These are phyloP conservation scores for Russula brevipes DNA, from an alignment of 768 basidiomycete species.

Conservation along the genomic window DNA sequence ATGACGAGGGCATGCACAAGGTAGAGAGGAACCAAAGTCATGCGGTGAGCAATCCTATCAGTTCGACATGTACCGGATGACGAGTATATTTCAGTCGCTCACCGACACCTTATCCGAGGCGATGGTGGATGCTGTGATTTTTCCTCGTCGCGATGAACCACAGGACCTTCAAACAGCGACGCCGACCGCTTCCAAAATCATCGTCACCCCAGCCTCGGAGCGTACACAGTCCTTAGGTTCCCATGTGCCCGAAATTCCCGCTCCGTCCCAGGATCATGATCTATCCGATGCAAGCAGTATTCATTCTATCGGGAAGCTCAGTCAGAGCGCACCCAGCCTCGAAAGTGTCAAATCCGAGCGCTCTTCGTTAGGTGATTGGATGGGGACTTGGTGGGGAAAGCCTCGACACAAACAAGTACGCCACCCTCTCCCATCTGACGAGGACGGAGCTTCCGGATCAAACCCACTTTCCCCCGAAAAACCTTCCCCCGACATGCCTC, in stretches of 20 bases:
- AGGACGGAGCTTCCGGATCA: constrained; percentile 9
- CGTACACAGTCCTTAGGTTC: background rate
- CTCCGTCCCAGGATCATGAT: constrained; percentile 4
- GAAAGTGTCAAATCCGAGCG: constrained; percentile 32
- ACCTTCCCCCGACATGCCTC: constrained; percentile 14
- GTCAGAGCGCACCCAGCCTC: constrained; percentile 18
- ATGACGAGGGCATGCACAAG: constrained; percentile 41
- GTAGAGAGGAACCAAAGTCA: constrained; percentile 56
- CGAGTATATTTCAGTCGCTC: constrained; percentile 35
- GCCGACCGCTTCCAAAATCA: constrained; percentile 18
- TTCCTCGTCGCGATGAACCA: constrained; percentile 32
- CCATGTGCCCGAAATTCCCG: background rate
- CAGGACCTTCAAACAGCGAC: constrained; percentile 19
- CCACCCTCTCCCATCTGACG: constrained; percentile 15
- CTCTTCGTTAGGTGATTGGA: constrained; percentile 59
- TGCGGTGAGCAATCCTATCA: constrained; percentile 40
- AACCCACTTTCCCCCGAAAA: constrained; percentile 21
- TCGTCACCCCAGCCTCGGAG: constrained; percentile 16
- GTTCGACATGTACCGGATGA: background rate
- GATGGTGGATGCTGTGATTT: constrained; percentile 45
- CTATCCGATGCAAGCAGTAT: constrained; percentile 13
- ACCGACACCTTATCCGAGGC: constrained; percentile 45
- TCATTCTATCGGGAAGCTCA: constrained; percentile 19
- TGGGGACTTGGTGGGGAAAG: constrained; percentile 70
- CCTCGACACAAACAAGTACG: constrained; percentile 37